Evolutionary conservation across 371 early-diverging fungal genomes (phyloP).

Genomic region (Dipsacomyces acuminosporus): DNA sequence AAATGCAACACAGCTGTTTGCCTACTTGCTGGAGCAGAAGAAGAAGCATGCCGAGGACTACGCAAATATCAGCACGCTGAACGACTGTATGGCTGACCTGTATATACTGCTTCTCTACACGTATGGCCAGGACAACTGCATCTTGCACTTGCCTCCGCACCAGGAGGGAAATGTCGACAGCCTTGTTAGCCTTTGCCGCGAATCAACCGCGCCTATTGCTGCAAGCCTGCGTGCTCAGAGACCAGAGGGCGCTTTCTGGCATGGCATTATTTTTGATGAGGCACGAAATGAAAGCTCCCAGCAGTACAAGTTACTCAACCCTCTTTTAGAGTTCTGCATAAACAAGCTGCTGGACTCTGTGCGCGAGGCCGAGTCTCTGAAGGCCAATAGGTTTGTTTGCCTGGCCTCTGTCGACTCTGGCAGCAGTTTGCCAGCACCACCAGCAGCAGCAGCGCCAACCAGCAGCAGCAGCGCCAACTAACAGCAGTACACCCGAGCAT

Average conservation of each 20-base stretch:
- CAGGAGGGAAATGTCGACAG: neutral
- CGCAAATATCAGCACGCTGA: slow-evolving; percentile 11
- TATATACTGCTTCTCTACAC: slow-evolving; percentile 20
- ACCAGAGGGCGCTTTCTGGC: slow-evolving; percentile 33
- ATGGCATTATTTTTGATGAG: slow-evolving; percentile 30
- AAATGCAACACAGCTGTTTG: slow-evolving; percentile 16
- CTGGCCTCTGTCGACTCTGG: neutral
- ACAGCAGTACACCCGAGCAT: no score
- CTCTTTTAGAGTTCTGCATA: slow-evolving; percentile 36
- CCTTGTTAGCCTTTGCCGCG: slow-evolving; percentile 7
- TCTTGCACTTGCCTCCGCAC: neutral
- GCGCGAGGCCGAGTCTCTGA: slow-evolving; percentile 19
- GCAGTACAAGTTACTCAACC: slow-evolving; percentile 43
- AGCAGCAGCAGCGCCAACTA: neutral
- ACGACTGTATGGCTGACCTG: slow-evolving; percentile 27
- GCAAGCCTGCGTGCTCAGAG: neutral
- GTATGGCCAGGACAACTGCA: slow-evolving; percentile 21
- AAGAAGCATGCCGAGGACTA: slow-evolving; percentile 17
- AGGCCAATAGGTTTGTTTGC: slow-evolving; percentile 9
- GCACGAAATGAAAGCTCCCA: slow-evolving; percentile 31
- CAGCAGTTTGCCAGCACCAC: neutral
- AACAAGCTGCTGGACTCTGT: slow-evolving; percentile 38
- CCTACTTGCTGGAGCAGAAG: slow-evolving; percentile 23
- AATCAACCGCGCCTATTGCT: neutral
- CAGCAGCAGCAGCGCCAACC: neutral